These are phyloP conservation scores for Cercospora citrullina DNA, from an alignment of 2,329 filamentous ascomycete genomes.

Conservation along the genomic window DNA sequence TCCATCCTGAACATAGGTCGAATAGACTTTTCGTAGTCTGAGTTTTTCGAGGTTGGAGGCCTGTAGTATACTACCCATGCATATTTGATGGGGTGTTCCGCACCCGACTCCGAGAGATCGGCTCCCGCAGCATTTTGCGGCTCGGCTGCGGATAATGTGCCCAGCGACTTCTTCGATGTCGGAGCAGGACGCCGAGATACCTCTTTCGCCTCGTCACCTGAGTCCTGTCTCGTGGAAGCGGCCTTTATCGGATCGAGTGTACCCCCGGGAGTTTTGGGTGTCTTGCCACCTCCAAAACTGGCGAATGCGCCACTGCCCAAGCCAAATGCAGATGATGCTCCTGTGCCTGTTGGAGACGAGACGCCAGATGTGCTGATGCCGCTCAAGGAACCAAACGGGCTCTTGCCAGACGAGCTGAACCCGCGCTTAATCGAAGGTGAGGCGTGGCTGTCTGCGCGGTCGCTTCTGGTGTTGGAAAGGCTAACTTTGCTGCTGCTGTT, in stretches of 20 bases:
- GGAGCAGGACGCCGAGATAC: slow-evolving; percentile 27
- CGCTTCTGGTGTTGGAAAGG: slow-evolving; percentile 70
- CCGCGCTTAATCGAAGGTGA: slow-evolving; percentile 68
- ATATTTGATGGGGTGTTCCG: slow-evolving; percentile 64
- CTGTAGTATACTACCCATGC: slow-evolving; percentile 98
- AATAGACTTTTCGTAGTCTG: slow-evolving; percentile 96
- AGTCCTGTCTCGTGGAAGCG: slow-evolving; percentile 62
- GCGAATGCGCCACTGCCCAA: slow-evolving; percentile 94
- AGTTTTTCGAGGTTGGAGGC: slow-evolving; percentile 93
- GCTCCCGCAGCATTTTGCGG: slow-evolving; percentile 42
- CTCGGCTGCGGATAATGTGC: slow-evolving; percentile 22
- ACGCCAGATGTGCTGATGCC: slow-evolving; percentile 65
- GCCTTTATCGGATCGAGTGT: slow-evolving; percentile 74
- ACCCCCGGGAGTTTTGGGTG: slow-evolving; percentile 73
- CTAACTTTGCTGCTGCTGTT: slow-evolving; percentile 84
- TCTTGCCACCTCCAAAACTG: slow-evolving; percentile 76
- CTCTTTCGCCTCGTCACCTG: slow-evolving; percentile 46
- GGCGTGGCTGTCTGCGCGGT: slow-evolving; percentile 55
- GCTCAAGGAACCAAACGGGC: slow-evolving; percentile 72
- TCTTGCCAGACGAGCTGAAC: slow-evolving; percentile 69
- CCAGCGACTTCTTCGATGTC: slow-evolving; percentile 32
- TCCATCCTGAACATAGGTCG: slow-evolving; percentile 79
- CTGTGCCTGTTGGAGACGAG: slow-evolving; percentile 71
- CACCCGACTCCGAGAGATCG: slow-evolving; percentile 29
- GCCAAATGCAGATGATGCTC: slow-evolving; percentile 85